phyloP scores from a whole-genome alignment of 257 asterid species.

The Misopates orontium region DNA sequence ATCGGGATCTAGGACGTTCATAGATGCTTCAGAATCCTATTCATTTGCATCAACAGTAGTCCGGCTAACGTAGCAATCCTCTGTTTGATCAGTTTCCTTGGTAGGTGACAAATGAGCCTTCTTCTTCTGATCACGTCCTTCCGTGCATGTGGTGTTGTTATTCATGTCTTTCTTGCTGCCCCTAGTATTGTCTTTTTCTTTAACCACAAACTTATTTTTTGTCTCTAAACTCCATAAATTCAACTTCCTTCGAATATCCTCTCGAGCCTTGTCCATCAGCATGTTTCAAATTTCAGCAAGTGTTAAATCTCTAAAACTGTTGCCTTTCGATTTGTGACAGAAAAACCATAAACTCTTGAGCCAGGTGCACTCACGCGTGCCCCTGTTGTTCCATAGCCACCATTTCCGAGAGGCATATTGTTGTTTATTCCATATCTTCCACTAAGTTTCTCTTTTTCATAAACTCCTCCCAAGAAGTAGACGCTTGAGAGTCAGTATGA shows the following conservation, averaged over 20 bases:
- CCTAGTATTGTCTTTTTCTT: slow-evolving; percentile 34
- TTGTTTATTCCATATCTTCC: slow-evolving; percentile 38
- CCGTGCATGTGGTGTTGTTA: slow-evolving; percentile 21
- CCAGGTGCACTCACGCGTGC: slow-evolving; percentile 25
- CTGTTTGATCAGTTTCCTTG: not conserved
- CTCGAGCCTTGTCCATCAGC: slow-evolving; percentile 22
- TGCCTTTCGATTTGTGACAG: slow-evolving; percentile 12
- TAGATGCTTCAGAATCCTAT: slow-evolving; percentile 24
- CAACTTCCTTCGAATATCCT: slow-evolving; percentile 21
- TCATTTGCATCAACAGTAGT: not conserved
- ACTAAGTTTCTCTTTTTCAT: slow-evolving; percentile 47
- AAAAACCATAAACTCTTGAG: slow-evolving; percentile 36
- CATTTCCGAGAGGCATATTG: slow-evolving; percentile 29
- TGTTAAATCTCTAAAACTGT: slow-evolving; percentile 27
- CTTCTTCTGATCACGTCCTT: slow-evolving; percentile 25
- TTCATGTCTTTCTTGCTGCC: slow-evolving; percentile 36
- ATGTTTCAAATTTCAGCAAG: slow-evolving; percentile 22
- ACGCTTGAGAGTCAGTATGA: slow-evolving; percentile 39
- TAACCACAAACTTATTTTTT: slow-evolving; percentile 24
- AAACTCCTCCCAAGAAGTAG: slow-evolving; percentile 29
- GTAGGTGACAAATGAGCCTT: not conserved
- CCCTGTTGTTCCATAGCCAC: slow-evolving; percentile 21
- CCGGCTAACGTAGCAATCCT: not conserved
- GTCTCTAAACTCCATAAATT: slow-evolving; percentile 10
- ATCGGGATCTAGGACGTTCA: slow-evolving; percentile 84